phyloP scores from a whole-genome alignment of 139 green algal species.

The Tetraselmis chui region DNA sequence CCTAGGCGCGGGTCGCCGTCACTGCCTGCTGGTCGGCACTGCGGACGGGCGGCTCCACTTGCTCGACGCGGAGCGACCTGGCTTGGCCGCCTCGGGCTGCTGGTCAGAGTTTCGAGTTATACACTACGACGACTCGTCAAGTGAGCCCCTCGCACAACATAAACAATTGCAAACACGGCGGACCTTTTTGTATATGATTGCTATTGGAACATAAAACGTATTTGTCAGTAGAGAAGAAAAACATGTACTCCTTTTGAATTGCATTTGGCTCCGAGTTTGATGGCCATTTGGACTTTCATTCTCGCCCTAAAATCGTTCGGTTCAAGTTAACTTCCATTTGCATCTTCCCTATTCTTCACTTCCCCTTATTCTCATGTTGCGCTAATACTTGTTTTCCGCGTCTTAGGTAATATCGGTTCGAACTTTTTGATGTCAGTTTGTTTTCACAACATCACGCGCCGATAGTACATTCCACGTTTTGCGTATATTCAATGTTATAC shows the following conservation, averaged over 20 bases:
- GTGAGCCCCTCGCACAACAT: slow-evolving; percentile 3
- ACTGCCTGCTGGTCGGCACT: slow-evolving; percentile 26
- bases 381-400: no score
- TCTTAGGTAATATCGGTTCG: no score
- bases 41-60: slow-evolving; percentile 26
- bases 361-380: no score
- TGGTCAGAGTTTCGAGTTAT: neutral
- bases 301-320: neutral
- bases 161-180: neutral
- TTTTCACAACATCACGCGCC: neutral
- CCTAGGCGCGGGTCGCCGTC: neutral
- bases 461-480: neutral
- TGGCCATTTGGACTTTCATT: neutral
- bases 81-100: slow-evolving; percentile 12
- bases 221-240: neutral
- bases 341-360: no score
- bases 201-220: slow-evolving; percentile 1
- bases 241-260: neutral
- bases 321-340: no score
- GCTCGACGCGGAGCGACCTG: slow-evolving; percentile 26
- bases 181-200: neutral
- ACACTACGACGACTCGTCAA: neutral
- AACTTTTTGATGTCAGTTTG: neutral
- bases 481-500: no score
- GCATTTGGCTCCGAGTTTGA: neutral